Evolutionary conservation across 768 basidiomycete species (phyloP), one percentile per base, ranked within the genome.

Genomic region (Suillus lakei): DNA sequence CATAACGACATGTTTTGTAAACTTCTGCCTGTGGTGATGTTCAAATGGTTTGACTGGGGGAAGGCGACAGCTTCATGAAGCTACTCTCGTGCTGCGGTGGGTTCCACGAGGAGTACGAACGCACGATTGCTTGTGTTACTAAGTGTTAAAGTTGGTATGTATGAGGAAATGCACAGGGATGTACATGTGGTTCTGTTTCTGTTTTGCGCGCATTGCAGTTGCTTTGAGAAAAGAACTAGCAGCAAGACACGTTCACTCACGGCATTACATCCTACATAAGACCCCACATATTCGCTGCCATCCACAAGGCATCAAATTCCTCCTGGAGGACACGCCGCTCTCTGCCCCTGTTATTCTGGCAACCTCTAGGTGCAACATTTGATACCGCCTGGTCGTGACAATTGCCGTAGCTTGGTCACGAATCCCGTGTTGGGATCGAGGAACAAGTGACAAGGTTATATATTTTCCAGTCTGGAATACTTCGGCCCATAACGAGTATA

Each of bases 71-170:
- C 90, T 48, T 93, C 91, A 67, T 93, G 91, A 1, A 95, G 82
- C 94, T 94, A 95, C 75, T 95, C 92, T 23, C 91, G 86, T 10
- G 94, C 88, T 50, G 91, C 87, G 51, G 92, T 81, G 63, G 94
- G 90, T 66, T 94, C 93, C 0, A 85, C 77, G 41, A 95, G 86
- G 2, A 90, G 81, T 0, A 86, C 4, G 86, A 77, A 56, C 84
- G 77, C 82, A 96, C 84, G 61, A 92, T 86, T 3, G n/a, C n/a
- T n/a, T n/a, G n/a, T n/a, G n/a, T n/a, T n/a, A n/a, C n/a, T n/a
- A n/a, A n/a, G n/a, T 0, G 90, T 91, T 32, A 95, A 0, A 95
- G 92, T 0, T 90, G n/a, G n/a, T n/a, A n/a, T 91, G 77, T 94
- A 95, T 70, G 44, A 95, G 4, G 81, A 10, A 94, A 77, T 5